Evolutionary conservation across 495 filamentous ascomycete species (phyloP).

Genomic region (Peziza echinospora): DNA sequence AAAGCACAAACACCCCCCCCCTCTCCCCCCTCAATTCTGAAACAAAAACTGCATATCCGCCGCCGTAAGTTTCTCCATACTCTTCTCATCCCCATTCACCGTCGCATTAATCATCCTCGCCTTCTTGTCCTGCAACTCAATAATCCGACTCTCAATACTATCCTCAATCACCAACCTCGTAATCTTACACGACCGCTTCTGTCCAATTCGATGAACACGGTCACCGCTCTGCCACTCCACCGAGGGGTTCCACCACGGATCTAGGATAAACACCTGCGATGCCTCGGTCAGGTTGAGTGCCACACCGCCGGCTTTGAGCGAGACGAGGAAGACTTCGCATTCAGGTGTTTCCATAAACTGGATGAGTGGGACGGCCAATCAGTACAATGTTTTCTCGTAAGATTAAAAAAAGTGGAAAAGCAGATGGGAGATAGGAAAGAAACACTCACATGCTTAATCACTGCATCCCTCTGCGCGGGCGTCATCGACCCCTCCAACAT

Average conservation of each 20-base stretch:
- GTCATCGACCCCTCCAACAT: slow-evolving; percentile 96
- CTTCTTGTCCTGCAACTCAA: slow-evolving; percentile 92
- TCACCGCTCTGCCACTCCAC: slow-evolving; percentile 96
- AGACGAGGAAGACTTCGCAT: slow-evolving; percentile 87
- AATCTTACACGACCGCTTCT: slow-evolving; percentile 80
- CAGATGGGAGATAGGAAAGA: no score
- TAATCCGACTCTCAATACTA: slow-evolving; percentile 83
- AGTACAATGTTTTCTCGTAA: no score
- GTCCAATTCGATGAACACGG: slow-evolving; percentile 90
- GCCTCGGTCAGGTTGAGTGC: slow-evolving; percentile 90
- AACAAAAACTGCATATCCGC: slow-evolving; percentile 93
- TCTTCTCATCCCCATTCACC: slow-evolving; percentile 70
- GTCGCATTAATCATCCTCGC: slow-evolving; percentile 45
- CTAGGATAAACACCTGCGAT: slow-evolving; percentile 80
- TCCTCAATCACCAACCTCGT: slow-evolving; percentile 88
- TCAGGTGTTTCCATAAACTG: slow-evolving; percentile 88
- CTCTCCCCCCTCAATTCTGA: slow-evolving; percentile 13
- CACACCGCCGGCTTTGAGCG: slow-evolving; percentile 85
- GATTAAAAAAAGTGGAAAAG: no score
- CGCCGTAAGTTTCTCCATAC: slow-evolving; percentile 71
- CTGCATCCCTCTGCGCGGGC: slow-evolving; percentile 71
- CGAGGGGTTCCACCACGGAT: slow-evolving; percentile 97
- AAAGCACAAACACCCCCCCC: no score
- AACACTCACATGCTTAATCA: slow-evolving; percentile 49
- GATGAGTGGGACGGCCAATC: no score